A percentile compares a stretch with the other conserved stretches of the same genome.
phyloP scores from a whole-genome alignment of 1,284 basidiomycete genomes.

The Volvariella surrecta region DNA sequence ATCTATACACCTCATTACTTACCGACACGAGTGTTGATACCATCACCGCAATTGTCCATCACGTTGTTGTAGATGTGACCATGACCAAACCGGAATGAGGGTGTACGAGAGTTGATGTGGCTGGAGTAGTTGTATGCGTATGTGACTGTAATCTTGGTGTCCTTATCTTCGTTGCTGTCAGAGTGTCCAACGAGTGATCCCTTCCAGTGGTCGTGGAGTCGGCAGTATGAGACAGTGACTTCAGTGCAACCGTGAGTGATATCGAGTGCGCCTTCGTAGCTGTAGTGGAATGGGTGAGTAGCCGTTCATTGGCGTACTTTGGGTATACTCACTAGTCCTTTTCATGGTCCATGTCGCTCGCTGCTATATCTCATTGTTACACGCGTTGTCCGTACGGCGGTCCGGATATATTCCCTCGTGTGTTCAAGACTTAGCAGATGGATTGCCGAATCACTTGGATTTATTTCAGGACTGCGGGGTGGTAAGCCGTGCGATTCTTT shows the following conservation, averaged over 20 bases:
- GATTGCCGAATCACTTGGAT: too few relatives aligned
- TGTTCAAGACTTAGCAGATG: too few relatives aligned
- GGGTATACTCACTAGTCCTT: too few relatives aligned
- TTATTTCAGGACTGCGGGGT: too few relatives aligned
- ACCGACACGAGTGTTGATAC: constrained; percentile 42
- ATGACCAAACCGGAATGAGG: constrained; percentile 34
- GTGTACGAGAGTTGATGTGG: constrained; percentile 30
- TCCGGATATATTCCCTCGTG: too few relatives aligned
- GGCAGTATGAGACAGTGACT: constrained; percentile 30
- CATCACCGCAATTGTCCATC: constrained; percentile 34
- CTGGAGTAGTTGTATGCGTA: constrained; percentile 29
- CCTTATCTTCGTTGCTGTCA: constrained; percentile 29
- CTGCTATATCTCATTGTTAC: too few relatives aligned
- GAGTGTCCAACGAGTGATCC: constrained; percentile 35
- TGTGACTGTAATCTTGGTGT: constrained; percentile 27
- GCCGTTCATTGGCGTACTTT: too few relatives aligned
- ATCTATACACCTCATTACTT: constrained; percentile 7
- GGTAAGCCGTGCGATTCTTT: too few relatives aligned
- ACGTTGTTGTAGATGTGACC: constrained; percentile 41
- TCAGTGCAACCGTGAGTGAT: constrained; percentile 32
- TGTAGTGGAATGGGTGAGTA: too few relatives aligned
- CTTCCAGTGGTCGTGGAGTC: constrained; percentile 35
- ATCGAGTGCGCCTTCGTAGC: constrained; percentile 33
- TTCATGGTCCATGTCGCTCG: too few relatives aligned
- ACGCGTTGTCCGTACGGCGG: too few relatives aligned